Evolutionary conservation across 495 filamentous ascomycete species (phyloP), one percentile per base, ranked within the genome.

Genomic region (Cercophora scortea): DNA sequence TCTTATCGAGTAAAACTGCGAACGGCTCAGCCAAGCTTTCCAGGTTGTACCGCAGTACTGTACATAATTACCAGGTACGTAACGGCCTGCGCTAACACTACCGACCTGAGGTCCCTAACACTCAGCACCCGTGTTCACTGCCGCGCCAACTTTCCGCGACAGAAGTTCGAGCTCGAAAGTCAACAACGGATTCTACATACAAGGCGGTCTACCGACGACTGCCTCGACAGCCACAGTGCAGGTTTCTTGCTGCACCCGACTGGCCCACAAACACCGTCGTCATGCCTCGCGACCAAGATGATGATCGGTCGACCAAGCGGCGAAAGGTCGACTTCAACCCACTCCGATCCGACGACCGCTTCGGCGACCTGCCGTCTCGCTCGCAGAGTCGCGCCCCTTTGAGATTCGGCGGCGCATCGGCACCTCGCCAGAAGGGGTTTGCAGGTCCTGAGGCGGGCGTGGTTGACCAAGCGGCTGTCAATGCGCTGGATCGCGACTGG

Each of bases 401-500:
- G n/a, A 52, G 53, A 18, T 51, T 60, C 19, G 45, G 71, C 0
- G 73, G 69, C 52, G 70, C 71, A 36, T 59, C 74, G 34, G 74
- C 74, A 10, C 77, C 74, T 1, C 79, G 71, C 32, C 74, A 78
- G 62, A 52, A 69, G 42, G 74, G 81, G 65, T 76, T 79, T 55
- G 71, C 82, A 52, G 71, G 71, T 8, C 78, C 78, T 0, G 77
- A 79, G 52, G 67, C 74, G 0, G 66, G 65, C 4, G 68, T 79
- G 3, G 64, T 67, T 33, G 72, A 70, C 32, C 66, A 71, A 33
- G 74, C 77, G 39, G 55, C 61, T 42, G 72, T 74, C 38, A 77
- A 77, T 47, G 85, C 82, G n/a, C 72, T 92, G n/a, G 88, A 93
- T 65, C 82, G 88, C 52, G 88, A 91, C 66, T 93, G 88, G 88